phyloP scores from a whole-genome alignment of 441 rosid species.

The Monsonia emarginata region DNA sequence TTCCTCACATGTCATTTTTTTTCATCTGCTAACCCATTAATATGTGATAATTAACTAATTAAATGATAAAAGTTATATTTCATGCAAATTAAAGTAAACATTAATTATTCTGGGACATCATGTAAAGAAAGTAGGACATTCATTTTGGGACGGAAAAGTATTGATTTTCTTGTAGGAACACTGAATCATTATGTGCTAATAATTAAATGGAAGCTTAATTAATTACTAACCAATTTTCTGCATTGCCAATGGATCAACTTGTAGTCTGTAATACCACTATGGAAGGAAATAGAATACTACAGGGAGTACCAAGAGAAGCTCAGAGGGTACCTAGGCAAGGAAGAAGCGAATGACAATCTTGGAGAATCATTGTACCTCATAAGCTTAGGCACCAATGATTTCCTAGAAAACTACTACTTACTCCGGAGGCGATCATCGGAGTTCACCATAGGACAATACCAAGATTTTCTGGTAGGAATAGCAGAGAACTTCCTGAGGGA shows the following conservation, averaged over 20 bases:
- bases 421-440: slow-evolving; percentile 24
- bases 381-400: slow-evolving; percentile 57
- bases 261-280: slow-evolving; percentile 54
- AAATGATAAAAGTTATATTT: too few species aligned
- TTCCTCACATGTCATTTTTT: too few species aligned
- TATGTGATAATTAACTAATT: too few species aligned
- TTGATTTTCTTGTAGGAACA: too few species aligned
- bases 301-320: slow-evolving; percentile 32
- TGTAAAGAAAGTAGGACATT: too few species aligned
- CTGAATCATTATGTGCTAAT: too few species aligned
- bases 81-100: too few species aligned
- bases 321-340: slow-evolving; percentile 29
- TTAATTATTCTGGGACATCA: too few species aligned
- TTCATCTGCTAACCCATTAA: too few species aligned
- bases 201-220: not conserved
- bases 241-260: not conserved
- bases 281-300: slow-evolving; percentile 56
- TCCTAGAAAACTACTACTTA: slow-evolving; percentile 44
- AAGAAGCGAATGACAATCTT: slow-evolving; percentile 30
- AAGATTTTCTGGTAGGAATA: slow-evolving; percentile 30
- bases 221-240: not conserved
- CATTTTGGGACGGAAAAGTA: too few species aligned
- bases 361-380: slow-evolving; percentile 39
- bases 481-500: slow-evolving; percentile 34
- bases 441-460: slow-evolving; percentile 35